phyloP scores from a whole-genome alignment of 202 grass and related monocot species.

The Brachypodium distachyon region DNA sequence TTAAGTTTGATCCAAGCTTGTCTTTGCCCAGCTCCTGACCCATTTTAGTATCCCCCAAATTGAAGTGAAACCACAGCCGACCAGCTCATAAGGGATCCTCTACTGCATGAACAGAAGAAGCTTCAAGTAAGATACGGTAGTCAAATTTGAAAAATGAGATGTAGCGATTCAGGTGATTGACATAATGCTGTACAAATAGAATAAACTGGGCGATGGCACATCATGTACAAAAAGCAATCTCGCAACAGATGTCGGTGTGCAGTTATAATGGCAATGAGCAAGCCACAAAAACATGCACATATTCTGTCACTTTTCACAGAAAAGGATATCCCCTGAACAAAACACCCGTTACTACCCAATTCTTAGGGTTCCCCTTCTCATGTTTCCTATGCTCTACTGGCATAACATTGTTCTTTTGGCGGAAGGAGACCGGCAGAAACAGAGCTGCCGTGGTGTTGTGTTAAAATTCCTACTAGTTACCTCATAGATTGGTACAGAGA shows the following conservation, averaged over 20 bases:
- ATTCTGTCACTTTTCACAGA: not conserved
- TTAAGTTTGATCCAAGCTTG: slow-evolving; percentile 33
- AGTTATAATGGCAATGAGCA: not conserved
- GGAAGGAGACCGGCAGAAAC: not conserved
- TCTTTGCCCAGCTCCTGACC: slow-evolving; percentile 25
- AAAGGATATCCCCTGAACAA: not conserved
- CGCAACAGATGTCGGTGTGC: not conserved
- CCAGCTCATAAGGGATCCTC: slow-evolving; percentile 68
- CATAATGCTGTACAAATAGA: not conserved
- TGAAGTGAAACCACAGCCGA: slow-evolving; percentile 22
- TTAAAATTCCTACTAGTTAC: not conserved
- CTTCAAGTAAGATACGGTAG: not conserved
- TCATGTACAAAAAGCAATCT: not conserved
- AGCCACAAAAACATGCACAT: not conserved
- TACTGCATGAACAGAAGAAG: slow-evolving; percentile 27
- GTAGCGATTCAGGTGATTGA: not conserved
- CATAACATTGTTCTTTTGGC: no score
- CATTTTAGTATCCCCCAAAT: slow-evolving; percentile 45
- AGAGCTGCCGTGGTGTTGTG: not conserved
- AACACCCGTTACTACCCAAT: no score
- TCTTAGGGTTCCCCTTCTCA: not conserved
- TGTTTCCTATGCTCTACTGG: not conserved
- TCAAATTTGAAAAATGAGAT: not conserved
- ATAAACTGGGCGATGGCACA: not conserved
- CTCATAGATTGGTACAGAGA: not conserved